Base-by-base conservation (phyloP, 371 early-diverging fungal genomes). In the Rhizopus sp. region DNA sequence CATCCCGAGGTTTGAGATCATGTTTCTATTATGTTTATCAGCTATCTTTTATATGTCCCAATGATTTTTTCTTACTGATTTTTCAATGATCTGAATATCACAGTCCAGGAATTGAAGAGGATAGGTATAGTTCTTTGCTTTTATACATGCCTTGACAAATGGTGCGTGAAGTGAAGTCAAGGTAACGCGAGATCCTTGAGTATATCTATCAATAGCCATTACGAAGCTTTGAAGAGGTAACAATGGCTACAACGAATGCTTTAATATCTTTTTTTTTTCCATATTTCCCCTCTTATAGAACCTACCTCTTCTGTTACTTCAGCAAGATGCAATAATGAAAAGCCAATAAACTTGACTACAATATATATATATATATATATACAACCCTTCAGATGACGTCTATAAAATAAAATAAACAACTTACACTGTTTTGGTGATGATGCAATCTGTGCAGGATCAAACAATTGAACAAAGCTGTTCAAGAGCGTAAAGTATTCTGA, bases 91-190 rank as follows among this genome's bases (percentile, higher is more conserved):
- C 10, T 81, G 72, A 53, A 90, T 84, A 50, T 86, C 86, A 15
- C 50, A 55, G 46, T 83, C 69, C 9, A 93, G 58, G 29, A 90
- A 66, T 5, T 73, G 68, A 6, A 84, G 64, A 16, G 87, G 87
- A 50, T 69, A 78, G 9, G 69, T 73, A 60, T 86, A 87, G 51
- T 73, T 72, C 60, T 86, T 86, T 16, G 88, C 81, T 59, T 80
- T 63, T 42, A 92, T 53, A 59, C 84, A 83, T 15, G 75, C 74
- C 84, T 79, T 80, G 35, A 78, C 73, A 48, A 87, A 64, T 5
- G 79, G 55, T 9, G 80, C 64, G 63, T 88, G 89, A 29, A 88
- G 62, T 37, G 82, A 73, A 0, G 88, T 88, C 31, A 89, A 62
- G 49, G 62, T 65, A 46, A 46, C 23, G 57, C 68, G 63, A 6